These are phyloP conservation scores for Picea abies DNA, from an alignment of 83 land plant species.

Conservation along the genomic window DNA sequence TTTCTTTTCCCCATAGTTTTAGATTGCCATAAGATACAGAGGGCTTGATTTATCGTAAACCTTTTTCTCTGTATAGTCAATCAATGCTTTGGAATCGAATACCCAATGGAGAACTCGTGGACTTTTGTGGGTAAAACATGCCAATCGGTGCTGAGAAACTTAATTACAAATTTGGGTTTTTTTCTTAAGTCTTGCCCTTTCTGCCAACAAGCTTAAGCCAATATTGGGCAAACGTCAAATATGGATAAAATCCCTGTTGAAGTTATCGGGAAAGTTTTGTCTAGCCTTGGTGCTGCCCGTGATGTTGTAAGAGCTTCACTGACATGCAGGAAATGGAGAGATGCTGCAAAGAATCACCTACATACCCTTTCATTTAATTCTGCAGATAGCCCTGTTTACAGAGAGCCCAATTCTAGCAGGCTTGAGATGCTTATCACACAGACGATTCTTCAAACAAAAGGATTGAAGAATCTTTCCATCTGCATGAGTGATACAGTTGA, in stretches of 20 bases:
- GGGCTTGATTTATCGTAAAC: no score
- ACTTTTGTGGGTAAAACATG: no score
- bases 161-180: not conserved
- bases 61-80: no score
- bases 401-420: slow-evolving; percentile 39
- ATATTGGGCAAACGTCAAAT: not conserved
- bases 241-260: slow-evolving; percentile 89
- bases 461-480: slow-evolving; percentile 62
- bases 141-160: not conserved
- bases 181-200: not conserved
- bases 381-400: slow-evolving; percentile 58
- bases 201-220: not conserved
- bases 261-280: slow-evolving; percentile 82
- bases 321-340: slow-evolving; percentile 76
- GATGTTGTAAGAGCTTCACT: slow-evolving; percentile 84
- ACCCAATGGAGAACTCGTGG: no score
- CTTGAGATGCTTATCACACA: slow-evolving; percentile 81
- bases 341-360: slow-evolving; percentile 70
- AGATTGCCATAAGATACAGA: no score
- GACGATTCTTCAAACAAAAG: slow-evolving; percentile 75
- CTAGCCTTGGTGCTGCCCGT: slow-evolving; percentile 64
- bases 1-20: no score
- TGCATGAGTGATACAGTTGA: slow-evolving; percentile 58
- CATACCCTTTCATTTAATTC: slow-evolving; percentile 58
- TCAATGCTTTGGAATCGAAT: no score